Conservation (phyloP, 2,329 filamentous ascomycete species). For the Sarocladium strictum region DNA sequence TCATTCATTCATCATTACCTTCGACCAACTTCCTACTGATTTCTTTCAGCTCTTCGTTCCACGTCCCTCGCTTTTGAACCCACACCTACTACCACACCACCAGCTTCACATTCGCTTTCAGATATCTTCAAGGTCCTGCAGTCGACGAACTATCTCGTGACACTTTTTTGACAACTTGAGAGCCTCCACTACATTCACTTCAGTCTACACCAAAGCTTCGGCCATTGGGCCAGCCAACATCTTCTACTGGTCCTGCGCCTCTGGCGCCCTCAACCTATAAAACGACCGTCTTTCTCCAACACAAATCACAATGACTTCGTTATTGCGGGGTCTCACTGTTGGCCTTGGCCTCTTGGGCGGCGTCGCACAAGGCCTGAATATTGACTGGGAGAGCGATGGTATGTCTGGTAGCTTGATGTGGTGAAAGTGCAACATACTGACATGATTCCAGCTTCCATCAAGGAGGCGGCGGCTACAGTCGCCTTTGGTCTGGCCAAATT, state of each 20-base stretch:
- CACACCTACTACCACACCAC: not conserved
- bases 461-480: constrained; percentile 39
- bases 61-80: not conserved
- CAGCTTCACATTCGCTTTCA: not conserved
- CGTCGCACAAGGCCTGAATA: not conserved
- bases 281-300: not conserved
- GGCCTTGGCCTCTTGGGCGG: constrained; percentile 6
- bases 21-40: not conserved
- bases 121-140: not conserved
- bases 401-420: constrained; percentile 2
- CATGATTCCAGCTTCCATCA: constrained; percentile 38
- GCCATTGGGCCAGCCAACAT: not conserved
- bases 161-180: too few relatives aligned
- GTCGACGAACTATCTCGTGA: too few relatives aligned
- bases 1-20: constrained; percentile 4
- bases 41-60: not conserved
- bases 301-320: not conserved
- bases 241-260: not conserved
- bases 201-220: too few relatives aligned
- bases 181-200: not conserved
- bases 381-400: constrained; percentile 16
- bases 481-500: constrained; percentile 42
- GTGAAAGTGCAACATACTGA: not conserved
- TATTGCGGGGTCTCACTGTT: constrained; percentile 2
- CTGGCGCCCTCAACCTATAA: not conserved